These are phyloP conservation scores for Marchantia paleacea DNA, from an alignment of 225 moss, liverwort and hornwort species.

Conservation along the genomic window DNA sequence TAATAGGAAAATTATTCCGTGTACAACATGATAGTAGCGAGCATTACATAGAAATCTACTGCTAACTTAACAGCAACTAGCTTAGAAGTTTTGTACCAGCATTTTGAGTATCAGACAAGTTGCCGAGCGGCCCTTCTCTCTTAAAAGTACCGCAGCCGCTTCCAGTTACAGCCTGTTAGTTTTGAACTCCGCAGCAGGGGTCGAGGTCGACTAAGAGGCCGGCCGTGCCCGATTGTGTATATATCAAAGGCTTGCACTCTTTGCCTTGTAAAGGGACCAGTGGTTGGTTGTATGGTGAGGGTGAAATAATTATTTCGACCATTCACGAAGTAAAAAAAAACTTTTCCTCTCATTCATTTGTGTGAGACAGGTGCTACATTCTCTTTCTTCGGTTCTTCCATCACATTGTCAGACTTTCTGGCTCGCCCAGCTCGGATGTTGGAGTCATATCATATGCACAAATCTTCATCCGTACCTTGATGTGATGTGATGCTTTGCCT, in stretches of 20 bases:
- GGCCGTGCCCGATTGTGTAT: slow-evolving; percentile 10
- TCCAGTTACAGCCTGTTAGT: background rate
- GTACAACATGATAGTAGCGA: slow-evolving; percentile 24
- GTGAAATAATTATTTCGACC: slow-evolving; percentile 14
- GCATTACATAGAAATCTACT: background rate
- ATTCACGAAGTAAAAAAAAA: slow-evolving; percentile 8
- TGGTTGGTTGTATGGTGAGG: slow-evolving; percentile 8
- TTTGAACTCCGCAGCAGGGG: slow-evolving; percentile 2
- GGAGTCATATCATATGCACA: background rate
- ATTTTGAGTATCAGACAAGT: slow-evolving; percentile 11
- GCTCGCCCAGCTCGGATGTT: background rate
- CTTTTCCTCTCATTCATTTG: background rate
- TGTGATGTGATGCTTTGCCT: no score
- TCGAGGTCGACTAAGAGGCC: background rate
- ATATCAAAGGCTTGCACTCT: slow-evolving; percentile 22
- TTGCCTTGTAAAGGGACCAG: slow-evolving; percentile 15
- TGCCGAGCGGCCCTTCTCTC: slow-evolving; percentile 1
- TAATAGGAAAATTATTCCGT: slow-evolving; percentile 19
- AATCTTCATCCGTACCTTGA: background rate
- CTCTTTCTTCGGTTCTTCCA: background rate
- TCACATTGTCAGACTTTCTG: background rate
- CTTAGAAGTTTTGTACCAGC: slow-evolving; percentile 17
- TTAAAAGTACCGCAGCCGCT: slow-evolving; percentile 7
- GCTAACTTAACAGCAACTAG: slow-evolving; percentile 7
- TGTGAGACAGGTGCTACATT: background rate